Evolutionary conservation across 768 basidiomycete genomes (phyloP).

Genomic region (Boletus speciosus): DNA sequence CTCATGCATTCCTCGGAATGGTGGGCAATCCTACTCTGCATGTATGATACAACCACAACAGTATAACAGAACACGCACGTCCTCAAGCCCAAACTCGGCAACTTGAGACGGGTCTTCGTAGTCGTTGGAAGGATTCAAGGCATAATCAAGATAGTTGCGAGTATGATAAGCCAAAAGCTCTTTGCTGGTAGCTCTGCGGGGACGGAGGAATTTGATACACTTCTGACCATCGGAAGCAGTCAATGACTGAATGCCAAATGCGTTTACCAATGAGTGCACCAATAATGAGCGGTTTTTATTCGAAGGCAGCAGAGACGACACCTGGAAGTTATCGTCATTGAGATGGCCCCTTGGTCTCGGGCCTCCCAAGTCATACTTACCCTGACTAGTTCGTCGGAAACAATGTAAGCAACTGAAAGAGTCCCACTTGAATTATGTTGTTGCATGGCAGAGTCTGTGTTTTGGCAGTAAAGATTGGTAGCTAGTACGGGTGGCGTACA

Average conservation of each 20-base stretch:
- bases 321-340: constrained; percentile 20
- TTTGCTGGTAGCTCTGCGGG: constrained; percentile 48
- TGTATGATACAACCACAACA: neutral
- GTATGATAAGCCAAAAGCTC: constrained; percentile 70
- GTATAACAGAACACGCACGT: constrained; percentile 36
- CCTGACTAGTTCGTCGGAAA: constrained; percentile 56
- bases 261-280: constrained; percentile 60
- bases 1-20: constrained; percentile 61
- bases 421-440: neutral
- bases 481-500: too few species aligned
- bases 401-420: constrained; percentile 44
- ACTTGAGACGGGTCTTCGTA: constrained; percentile 17
- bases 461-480: neutral
- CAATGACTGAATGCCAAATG: constrained; percentile 46
- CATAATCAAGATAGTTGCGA: constrained; percentile 62
- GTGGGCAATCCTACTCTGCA: constrained; percentile 69
- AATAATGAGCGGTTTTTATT: constrained; percentile 62
- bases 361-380: constrained; percentile 25
- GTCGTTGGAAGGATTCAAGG: constrained; percentile 38
- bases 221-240: constrained; percentile 18
- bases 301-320: constrained; percentile 60
- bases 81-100: constrained; percentile 56
- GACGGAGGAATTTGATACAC: constrained; percentile 47
- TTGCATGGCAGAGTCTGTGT: constrained; percentile 4
- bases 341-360: neutral